Percentiles rank a stretch among this genome's conserved stretches.
Evolutionary conservation across 2,329 filamentous ascomycete species (phyloP).

Genomic region (Zasmidium citrigriseum): DNA sequence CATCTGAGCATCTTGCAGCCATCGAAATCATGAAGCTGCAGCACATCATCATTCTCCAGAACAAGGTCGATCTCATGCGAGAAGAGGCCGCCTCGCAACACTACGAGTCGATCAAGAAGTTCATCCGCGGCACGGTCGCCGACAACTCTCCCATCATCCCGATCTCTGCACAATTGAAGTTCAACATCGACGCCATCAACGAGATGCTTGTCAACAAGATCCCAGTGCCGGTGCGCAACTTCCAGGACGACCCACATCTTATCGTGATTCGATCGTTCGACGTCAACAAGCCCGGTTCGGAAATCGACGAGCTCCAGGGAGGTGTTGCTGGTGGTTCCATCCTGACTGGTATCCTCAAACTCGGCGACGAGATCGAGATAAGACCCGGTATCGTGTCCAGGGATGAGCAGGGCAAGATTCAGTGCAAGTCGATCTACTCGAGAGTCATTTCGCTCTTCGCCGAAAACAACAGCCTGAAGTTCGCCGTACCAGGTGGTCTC

Average conservation of each 20-base stretch:
- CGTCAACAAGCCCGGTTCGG: slow-evolving; percentile 98
- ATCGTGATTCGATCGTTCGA: slow-evolving; percentile 99
- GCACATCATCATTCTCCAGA: slow-evolving; percentile 99
- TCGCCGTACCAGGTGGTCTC: slow-evolving; percentile 93
- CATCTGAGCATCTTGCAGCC: slow-evolving; percentile 95
- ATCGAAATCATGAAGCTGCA: slow-evolving; percentile 99
- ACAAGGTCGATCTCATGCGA: slow-evolving; percentile 98
- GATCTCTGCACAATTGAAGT: slow-evolving; percentile 96
- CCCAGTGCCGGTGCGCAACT: slow-evolving; percentile 87
- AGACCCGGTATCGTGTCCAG: slow-evolving; percentile 97
- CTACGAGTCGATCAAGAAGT: slow-evolving; percentile 96
- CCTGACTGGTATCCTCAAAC: slow-evolving; percentile 92
- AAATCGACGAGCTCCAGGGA: slow-evolving; percentile 97
- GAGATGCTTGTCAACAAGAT: slow-evolving; percentile 95
- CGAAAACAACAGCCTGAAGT: slow-evolving; percentile 97
- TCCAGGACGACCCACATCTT: slow-evolving; percentile 91
- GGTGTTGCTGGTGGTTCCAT: slow-evolving; percentile 98
- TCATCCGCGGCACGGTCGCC: slow-evolving; percentile 95
- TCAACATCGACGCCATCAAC: slow-evolving; percentile 98
- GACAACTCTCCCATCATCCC: slow-evolving; percentile 95
- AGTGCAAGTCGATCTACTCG: slow-evolving; percentile 96
- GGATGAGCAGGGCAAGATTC: slow-evolving; percentile 88
- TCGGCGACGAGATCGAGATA: slow-evolving; percentile 98
- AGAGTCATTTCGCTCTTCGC: slow-evolving; percentile 93
- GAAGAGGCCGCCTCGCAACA: slow-evolving; percentile 92